Base-by-base conservation (phyloP, 2,329 filamentous ascomycete genomes). In the Trichophyton rubrum region DNA sequence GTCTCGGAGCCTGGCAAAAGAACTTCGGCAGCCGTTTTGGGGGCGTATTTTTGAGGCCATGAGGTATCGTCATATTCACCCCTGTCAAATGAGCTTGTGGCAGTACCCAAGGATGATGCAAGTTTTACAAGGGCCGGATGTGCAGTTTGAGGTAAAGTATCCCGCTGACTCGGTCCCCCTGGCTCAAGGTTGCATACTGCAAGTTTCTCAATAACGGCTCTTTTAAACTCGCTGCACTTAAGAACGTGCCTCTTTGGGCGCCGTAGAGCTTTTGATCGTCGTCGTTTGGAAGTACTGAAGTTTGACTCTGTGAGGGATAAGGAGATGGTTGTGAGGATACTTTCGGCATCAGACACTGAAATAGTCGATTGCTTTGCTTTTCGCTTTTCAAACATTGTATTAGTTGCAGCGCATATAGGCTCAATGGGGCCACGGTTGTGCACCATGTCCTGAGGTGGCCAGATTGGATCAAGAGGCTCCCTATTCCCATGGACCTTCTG, bases 31-130 rank as follows among this genome's bases (percentile, higher is more conserved):
- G 89, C 85, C 40, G 74, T 77, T 27, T 72, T 74, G 0, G 93
- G 93, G 0, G 88, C 83, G 73, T 97, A 96, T 68, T 97, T 96
- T 45, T 92, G 86, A 1, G 79, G 72, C 93, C 93, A 99, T 7
- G 83, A 74, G 30, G 80, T 74, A 1, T 77, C 78, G 68, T 97
- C 92, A 66, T 88, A 95, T 57, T 80, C 81, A 7, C 85, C 88
- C 63, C 77, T 81, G 70, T 99, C 93, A 68, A 91, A 96, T 0
- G 91, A 85, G 3, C 88, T 91, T 11, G 91, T 77, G 0, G 79
- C 79, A 0, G 77, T 79, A 51, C 78, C 74, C 35, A 96, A 78
- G 0, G 79, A 78, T 2, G 77, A 71, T 66, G 85, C 88, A 1
- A 90, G 75, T 1, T 78, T 77, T 11, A 71, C 67, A 55, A 93